Evolutionary conservation across 257 asterid genomes (phyloP), one percentile per base, ranked within the genome.

Genomic region (Leptodermis oblonga): DNA sequence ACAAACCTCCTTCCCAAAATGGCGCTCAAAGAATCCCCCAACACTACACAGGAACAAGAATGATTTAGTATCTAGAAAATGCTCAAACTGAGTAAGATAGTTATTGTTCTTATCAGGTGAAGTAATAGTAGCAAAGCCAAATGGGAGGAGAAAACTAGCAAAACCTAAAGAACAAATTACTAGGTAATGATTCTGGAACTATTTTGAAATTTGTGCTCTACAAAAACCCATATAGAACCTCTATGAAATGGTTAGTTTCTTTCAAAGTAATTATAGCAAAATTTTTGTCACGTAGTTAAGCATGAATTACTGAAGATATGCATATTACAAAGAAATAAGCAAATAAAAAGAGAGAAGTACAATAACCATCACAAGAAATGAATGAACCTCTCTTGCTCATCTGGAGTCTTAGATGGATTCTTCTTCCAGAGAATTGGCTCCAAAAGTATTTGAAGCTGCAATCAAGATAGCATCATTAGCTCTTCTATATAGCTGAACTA

Each of bases 1-100:
- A 39, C 73, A 56, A 75, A 88, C 98, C 97, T 92, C 97, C 82
- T 90, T 87, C 51, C 98, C 98, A 81, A 92, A 92, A 86, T 92
- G 98, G 63, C 98, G 96, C 81, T 86, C 87, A 80, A 88, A 86
- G 86, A 92, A 92, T 75, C 82, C 82, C 78, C 97, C 87, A 69
- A 90, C 98, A 74, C 98, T 92, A 87, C 90, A 86, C 49, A 78
- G 33, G 66, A 71, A 33, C 13, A 42, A 22, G 33, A 41, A 59
- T 33, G 51, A 48, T 48, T 66, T 31, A 64, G 37, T n/a, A 49
- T 13, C 41, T n/a, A 4, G 6, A 17, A 33, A n/a, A 64, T 14
- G 13, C 22, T 34, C 26, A 22, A 36, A 25, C 17, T 52, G 62
- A 12, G 15, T 53, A 49, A 62, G n/a, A 26, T n/a, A 55, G 39